Conservation (phyloP, 495 filamentous ascomycete genomes). For the Penicillium dipodomyicola region DNA sequence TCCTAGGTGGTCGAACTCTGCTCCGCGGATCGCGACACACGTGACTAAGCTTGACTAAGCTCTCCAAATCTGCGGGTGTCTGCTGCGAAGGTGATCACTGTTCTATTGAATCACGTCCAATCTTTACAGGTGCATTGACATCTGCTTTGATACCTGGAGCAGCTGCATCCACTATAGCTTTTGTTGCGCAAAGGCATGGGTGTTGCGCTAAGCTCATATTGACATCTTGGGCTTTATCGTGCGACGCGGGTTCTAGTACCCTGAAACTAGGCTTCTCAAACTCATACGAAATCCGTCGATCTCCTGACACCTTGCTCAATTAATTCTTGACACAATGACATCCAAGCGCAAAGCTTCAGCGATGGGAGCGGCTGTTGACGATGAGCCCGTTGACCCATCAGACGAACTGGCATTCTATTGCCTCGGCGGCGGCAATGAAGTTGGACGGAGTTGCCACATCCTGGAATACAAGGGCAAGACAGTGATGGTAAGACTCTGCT, state of each 20-base stretch:
- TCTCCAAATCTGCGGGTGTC: slow-evolving; percentile 11
- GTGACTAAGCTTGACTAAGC: slow-evolving; percentile 18
- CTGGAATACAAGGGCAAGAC: slow-evolving; percentile 99
- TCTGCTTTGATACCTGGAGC: background rate
- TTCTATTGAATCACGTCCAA: background rate
- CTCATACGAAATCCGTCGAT: background rate
- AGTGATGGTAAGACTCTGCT: slow-evolving; percentile 73
- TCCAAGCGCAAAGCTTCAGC: slow-evolving; percentile 72
- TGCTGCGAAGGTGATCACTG: background rate
- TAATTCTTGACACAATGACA: slow-evolving; percentile 52
- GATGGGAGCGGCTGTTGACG: slow-evolving; percentile 55
- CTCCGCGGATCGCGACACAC: slow-evolving; percentile 28
- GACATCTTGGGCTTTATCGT: slow-evolving; percentile 8
- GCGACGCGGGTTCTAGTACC: slow-evolving; percentile 12
- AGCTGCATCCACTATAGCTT: background rate
- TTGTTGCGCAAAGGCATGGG: slow-evolving; percentile 6
- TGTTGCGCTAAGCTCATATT: slow-evolving; percentile 1
- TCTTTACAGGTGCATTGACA: background rate
- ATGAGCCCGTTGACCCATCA: slow-evolving; percentile 71
- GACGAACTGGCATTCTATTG: slow-evolving; percentile 93
- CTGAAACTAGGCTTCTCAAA: slow-evolving; percentile 3
- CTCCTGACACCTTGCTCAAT: slow-evolving; percentile 1
- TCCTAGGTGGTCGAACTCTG: slow-evolving; percentile 25
- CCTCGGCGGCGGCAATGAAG: slow-evolving; percentile 93
- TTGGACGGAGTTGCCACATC: slow-evolving; percentile 95